Percentiles rank a stretch among this genome's conserved stretches.
Evolutionary conservation across 306 rosid species (phyloP).

Genomic region (Corylus avellana): DNA sequence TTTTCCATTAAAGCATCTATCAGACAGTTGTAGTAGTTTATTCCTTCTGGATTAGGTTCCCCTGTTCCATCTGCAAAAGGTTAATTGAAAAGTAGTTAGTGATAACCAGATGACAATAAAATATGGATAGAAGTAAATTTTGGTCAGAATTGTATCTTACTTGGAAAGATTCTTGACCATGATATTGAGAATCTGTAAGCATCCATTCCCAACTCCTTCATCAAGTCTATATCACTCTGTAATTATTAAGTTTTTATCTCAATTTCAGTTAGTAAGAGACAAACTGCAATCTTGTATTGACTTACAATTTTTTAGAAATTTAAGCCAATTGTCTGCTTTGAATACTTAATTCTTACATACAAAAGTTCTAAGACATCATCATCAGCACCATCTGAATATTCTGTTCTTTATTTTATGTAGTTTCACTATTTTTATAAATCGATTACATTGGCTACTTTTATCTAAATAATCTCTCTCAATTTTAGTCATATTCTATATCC

Average conservation of each 20-base stretch:
- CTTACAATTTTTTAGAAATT: background rate
- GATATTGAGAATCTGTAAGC: conserved; percentile 93
- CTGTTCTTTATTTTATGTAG: conserved; percentile 1
- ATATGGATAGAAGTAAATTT: background rate
- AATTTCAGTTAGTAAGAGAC: conserved; percentile 10
- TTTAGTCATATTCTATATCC: conserved; percentile 15
- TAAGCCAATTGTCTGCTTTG: no score
- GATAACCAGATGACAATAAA: background rate
- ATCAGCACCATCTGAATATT: conserved; percentile 5
- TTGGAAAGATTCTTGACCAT: conserved; percentile 94
- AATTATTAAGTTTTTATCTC: conserved; percentile 24
- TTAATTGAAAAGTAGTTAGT: conserved; percentile 21
- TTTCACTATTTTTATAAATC: conserved; percentile 23
- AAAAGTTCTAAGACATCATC: background rate
- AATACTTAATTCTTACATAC: no score
- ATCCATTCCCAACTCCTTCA: conserved; percentile 92
- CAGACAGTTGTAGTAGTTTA: conserved; percentile 72
- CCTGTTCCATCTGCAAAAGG: conserved; percentile 75
- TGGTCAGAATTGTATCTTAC: conserved; percentile 47
- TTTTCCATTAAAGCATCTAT: conserved; percentile 78
- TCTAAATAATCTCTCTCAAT: conserved; percentile 8
- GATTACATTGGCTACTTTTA: conserved; percentile 12
- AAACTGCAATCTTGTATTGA: background rate
- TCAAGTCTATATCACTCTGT: conserved; percentile 82
- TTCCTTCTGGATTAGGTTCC: conserved; percentile 71